Conservation (phyloP, 306 rosid species). For the Rubus parviflorus region DNA sequence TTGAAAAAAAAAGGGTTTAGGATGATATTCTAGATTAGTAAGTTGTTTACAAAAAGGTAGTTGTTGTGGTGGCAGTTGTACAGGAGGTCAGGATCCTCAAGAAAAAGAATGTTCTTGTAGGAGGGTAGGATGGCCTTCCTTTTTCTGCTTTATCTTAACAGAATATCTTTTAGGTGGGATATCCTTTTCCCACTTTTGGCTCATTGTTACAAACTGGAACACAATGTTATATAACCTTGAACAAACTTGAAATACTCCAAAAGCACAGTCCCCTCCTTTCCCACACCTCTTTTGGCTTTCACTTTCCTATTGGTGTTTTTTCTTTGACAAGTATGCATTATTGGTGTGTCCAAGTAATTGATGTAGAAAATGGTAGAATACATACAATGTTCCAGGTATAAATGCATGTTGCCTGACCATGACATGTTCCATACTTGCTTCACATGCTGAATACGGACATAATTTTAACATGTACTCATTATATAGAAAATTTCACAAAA, state of each 20-base stretch:
- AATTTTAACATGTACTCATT: background rate
- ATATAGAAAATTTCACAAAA: background rate
- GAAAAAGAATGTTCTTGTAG: constrained; percentile 20
- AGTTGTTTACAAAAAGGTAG: background rate
- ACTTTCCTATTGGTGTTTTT: background rate
- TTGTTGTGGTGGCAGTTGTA: background rate
- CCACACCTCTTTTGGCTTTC: background rate
- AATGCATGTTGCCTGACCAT: background rate
- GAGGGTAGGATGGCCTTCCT: background rate
- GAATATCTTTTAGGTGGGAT: constrained; percentile 23
- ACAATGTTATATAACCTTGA: background rate
- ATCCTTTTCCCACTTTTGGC: constrained; percentile 24
- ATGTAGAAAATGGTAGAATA: background rate
- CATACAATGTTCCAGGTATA: background rate
- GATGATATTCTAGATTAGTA: background rate
- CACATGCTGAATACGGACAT: background rate
- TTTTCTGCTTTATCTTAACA: constrained; percentile 7
- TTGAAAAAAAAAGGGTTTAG: background rate
- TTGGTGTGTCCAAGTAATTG: constrained; percentile 6
- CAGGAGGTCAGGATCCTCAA: background rate
- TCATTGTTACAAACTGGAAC: background rate
- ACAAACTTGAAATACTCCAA: constrained; percentile 5
- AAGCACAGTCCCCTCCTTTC: background rate
- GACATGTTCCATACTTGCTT: constrained; percentile 8
- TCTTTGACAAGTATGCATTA: background rate